These are phyloP conservation scores for Aspergillus biplanus DNA, from an alignment of 495 filamentous ascomycete species.

Conservation along the genomic window DNA sequence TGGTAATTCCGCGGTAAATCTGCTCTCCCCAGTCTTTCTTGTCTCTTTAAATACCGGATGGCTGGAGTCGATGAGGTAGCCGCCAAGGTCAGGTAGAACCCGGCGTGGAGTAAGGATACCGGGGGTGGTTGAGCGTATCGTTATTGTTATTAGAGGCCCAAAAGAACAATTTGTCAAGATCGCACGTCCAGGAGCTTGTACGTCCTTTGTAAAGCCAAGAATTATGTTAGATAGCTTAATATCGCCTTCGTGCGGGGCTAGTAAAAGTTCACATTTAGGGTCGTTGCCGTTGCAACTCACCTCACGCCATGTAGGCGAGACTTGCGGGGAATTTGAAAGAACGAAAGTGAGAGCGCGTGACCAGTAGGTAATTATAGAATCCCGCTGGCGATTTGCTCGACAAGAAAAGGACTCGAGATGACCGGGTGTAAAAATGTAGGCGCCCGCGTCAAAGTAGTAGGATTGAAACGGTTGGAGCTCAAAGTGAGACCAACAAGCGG, in stretches of 20 bases:
- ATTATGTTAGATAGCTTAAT: slow-evolving; percentile 15
- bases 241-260: slow-evolving; percentile 26
- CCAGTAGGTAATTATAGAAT: slow-evolving; percentile 6
- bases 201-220: slow-evolving; percentile 2
- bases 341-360: slow-evolving; percentile 18
- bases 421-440: slow-evolving; percentile 13
- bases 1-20: background rate
- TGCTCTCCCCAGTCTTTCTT: background rate
- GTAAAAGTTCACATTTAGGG: slow-evolving; percentile 19
- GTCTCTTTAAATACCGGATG: background rate
- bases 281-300: slow-evolving; percentile 28
- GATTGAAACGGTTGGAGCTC: slow-evolving; percentile 32
- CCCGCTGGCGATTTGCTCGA: slow-evolving; percentile 13
- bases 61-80: slow-evolving; percentile 14
- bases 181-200: background rate
- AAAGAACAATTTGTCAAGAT: slow-evolving; percentile 6
- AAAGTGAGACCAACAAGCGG: slow-evolving; percentile 40
- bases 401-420: slow-evolving; percentile 6
- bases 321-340: slow-evolving; percentile 31
- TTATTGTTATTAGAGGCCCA: background rate
- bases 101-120: slow-evolving; percentile 12
- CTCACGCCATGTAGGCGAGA: slow-evolving; percentile 34
- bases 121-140: slow-evolving; percentile 16
- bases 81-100: slow-evolving; percentile 20
- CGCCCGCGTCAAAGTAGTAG: slow-evolving; percentile 25